Conservation (phyloP, 2,329 filamentous ascomycete genomes). For the Pseudonectria foliicola region DNA sequence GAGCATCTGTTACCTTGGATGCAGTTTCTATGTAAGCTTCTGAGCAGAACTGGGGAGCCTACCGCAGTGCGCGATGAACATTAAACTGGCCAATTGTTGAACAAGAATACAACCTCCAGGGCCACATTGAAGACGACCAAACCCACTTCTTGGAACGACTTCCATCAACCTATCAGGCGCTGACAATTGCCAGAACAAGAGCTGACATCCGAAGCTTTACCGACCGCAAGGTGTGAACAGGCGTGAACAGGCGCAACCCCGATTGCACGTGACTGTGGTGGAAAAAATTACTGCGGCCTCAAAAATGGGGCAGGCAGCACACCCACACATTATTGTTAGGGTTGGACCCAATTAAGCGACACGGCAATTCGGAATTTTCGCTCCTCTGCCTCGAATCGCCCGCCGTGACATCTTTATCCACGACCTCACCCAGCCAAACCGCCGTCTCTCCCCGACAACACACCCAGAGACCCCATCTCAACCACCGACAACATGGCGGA, state of each 20-base stretch:
- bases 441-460: slow-evolving; percentile 25
- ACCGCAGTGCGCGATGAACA: too few relatives aligned
- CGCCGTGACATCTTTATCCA: slow-evolving; percentile 26
- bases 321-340: slow-evolving; percentile 28
- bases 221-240: background rate
- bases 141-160: background rate
- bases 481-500: slow-evolving; percentile 76
- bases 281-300: slow-evolving; percentile 12
- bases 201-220: slow-evolving; percentile 9
- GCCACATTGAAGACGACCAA: too few relatives aligned
- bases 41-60: too few relatives aligned
- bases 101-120: too few relatives aligned
- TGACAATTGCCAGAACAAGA: slow-evolving; percentile 5
- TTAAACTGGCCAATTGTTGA: too few relatives aligned
- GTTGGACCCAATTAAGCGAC: slow-evolving; percentile 40
- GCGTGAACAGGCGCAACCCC: background rate
- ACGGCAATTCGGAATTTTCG: slow-evolving; percentile 31
- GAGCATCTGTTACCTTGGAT: slow-evolving; percentile 2
- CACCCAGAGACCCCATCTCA: slow-evolving; percentile 28
- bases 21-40: too few relatives aligned
- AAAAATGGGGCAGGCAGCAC: slow-evolving; percentile 10
- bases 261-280: slow-evolving; percentile 11
- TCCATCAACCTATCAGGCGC: slow-evolving; percentile 5
- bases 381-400: slow-evolving; percentile 20
- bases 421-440: slow-evolving; percentile 23